A percentile compares a stretch with the other conserved stretches of the same genome.
phyloP scores from a whole-genome alignment of 768 basidiomycete genomes.

The Austroboletus eburneus region DNA sequence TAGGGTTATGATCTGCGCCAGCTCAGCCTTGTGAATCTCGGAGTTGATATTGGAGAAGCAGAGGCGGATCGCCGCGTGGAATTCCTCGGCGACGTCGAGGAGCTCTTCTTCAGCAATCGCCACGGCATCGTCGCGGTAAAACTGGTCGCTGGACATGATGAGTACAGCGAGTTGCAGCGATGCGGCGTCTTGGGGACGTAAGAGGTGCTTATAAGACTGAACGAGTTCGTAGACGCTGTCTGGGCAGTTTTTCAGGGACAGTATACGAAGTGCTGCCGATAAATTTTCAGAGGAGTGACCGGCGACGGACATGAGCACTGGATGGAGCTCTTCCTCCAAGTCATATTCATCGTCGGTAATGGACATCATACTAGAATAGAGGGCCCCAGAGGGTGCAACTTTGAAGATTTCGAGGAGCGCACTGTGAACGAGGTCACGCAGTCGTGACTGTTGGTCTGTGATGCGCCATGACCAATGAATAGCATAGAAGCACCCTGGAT shows the following conservation, averaged over 20 bases:
- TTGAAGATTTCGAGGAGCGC: conserved; percentile 48
- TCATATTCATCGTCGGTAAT: conserved; percentile 35
- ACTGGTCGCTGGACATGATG: conserved; percentile 29
- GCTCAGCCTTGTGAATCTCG: conserved; percentile 36
- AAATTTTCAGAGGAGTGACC: conserved; percentile 49
- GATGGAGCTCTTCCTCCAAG: conserved; percentile 33
- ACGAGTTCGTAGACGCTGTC: conserved; percentile 41
- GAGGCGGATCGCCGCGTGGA: conserved; percentile 40
- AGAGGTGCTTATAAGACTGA: conserved; percentile 44
- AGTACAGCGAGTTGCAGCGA: conserved; percentile 44
- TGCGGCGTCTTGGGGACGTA: conserved; percentile 55
- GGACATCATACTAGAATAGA: conserved; percentile 42
- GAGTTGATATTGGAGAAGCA: conserved; percentile 48
- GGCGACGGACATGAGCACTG: conserved; percentile 38
- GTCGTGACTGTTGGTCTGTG: conserved; percentile 35
- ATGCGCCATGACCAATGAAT: conserved; percentile 49
- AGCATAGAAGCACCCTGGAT: conserved; percentile 36
- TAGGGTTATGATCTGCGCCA: conserved; percentile 45
- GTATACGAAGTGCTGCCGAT: conserved; percentile 52
- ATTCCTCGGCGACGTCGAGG: conserved; percentile 38
- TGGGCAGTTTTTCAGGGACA: conserved; percentile 35
- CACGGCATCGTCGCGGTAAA: conserved; percentile 32
- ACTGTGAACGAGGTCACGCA: conserved; percentile 44
- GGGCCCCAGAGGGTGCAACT: conserved; percentile 40
- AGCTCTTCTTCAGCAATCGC: conserved; percentile 52